These are phyloP conservation scores for Sclerotiophoma versabilis DNA, from an alignment of 2,329 filamentous ascomycete genomes.

Conservation along the genomic window DNA sequence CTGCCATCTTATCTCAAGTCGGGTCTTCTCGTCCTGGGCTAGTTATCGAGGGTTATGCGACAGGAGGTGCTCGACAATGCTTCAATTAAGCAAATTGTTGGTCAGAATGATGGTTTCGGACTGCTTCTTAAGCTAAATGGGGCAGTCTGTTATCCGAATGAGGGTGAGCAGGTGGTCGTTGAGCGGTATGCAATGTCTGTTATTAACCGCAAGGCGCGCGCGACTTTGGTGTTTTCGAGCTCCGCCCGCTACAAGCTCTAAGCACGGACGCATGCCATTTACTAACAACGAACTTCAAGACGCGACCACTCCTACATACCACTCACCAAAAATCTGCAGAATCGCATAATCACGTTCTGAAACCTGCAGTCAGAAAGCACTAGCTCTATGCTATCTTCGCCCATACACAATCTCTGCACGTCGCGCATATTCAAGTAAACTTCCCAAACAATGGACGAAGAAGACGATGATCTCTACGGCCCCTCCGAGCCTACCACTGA, in stretches of 20 bases:
- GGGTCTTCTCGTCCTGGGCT: neutral
- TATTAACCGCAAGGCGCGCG: constrained; percentile 3
- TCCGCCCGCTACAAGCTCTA: constrained; percentile 12
- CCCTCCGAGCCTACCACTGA: constrained; percentile 40
- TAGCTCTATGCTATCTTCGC: neutral
- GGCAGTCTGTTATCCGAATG: neutral
- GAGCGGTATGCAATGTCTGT: neutral
- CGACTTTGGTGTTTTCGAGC: constrained; percentile 10
- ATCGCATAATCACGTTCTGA: neutral
- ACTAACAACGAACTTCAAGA: neutral
- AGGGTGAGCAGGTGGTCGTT: neutral
- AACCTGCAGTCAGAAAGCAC: neutral
- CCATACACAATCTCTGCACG: neutral
- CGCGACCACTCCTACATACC: constrained; percentile 2
- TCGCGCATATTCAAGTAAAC: neutral
- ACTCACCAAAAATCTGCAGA: neutral
- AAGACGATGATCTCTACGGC: constrained; percentile 61
- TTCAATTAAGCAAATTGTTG: neutral
- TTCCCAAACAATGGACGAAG: constrained; percentile 55
- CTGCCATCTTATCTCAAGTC: constrained; percentile 41
- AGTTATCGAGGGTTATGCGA: neutral
- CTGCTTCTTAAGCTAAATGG: neutral
- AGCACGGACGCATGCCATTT: constrained; percentile 29
- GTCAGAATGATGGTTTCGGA: too few species aligned
- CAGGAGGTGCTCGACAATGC: neutral